Evolutionary conservation across 345 rosid species (phyloP).

Genomic region (Ailanthus altissimus): DNA sequence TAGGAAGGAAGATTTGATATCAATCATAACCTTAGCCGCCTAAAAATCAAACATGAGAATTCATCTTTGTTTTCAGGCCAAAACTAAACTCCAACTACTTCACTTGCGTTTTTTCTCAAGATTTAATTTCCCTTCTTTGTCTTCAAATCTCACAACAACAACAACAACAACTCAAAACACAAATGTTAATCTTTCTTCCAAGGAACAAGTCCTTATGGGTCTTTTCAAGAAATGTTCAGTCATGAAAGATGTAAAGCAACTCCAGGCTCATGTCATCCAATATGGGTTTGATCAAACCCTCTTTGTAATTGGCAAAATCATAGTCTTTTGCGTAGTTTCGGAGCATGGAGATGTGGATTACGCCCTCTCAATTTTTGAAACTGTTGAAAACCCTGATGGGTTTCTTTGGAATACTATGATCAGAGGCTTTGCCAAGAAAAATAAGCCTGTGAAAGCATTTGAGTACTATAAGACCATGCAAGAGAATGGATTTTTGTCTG

Average conservation of each 20-base stretch:
- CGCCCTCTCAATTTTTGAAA: conserved; percentile 34
- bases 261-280: conserved; percentile 38
- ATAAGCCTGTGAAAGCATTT: conserved; percentile 27
- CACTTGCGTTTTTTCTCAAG: not conserved
- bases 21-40: conserved; percentile 18
- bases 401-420: conserved; percentile 54
- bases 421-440: conserved; percentile 36
- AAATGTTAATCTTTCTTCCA: not conserved
- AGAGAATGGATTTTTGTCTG: conserved; percentile 29
- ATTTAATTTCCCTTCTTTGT: not conserved
- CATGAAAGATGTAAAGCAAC: conserved; percentile 26
- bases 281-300: conserved; percentile 31
- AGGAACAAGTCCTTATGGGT: conserved; percentile 26
- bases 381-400: conserved; percentile 37
- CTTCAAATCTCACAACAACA: not conserved
- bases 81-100: not conserved
- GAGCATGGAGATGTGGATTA: conserved; percentile 41
- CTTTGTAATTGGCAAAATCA: conserved; percentile 34
- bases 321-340: conserved; percentile 42
- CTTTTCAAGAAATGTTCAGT: conserved; percentile 40
- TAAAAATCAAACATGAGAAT: conserved; percentile 12
- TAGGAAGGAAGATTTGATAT: too few species aligned
- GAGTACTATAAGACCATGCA: conserved; percentile 35
- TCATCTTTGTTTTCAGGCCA: not conserved
- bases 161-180: not conserved